Conservation (phyloP, 31 red algal species). For the Asparagopsis taxiformis region DNA sequence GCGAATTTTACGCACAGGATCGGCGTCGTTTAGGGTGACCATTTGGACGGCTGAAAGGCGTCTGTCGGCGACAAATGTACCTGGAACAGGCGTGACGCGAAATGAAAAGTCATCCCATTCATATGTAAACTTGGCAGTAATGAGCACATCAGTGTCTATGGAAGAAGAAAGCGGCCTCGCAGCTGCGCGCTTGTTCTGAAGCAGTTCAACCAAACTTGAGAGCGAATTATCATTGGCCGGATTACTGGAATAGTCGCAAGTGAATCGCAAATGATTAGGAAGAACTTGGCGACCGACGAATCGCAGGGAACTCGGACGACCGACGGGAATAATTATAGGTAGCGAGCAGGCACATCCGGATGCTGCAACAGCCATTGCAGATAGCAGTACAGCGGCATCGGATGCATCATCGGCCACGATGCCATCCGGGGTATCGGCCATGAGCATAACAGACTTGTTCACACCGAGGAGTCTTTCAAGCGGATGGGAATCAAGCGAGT, state of each 20-base stretch:
- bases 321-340: conserved; percentile 57
- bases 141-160: conserved; percentile 18
- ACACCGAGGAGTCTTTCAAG: conserved; percentile 51
- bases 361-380: conserved; percentile 49
- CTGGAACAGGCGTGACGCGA: conserved; percentile 42
- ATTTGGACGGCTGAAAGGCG: conserved; percentile 19
- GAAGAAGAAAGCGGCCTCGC: conserved; percentile 31
- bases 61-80: conserved; percentile 45
- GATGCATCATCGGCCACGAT: conserved; percentile 50
- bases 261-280: conserved; percentile 41
- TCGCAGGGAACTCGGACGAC: conserved; percentile 36
- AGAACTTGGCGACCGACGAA: conserved; percentile 42
- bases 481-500: conserved; percentile 14
- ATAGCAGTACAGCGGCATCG: conserved; percentile 53
- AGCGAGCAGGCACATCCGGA: conserved; percentile 35
- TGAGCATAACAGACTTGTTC: conserved; percentile 24
- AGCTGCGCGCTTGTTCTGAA: conserved; percentile 52
- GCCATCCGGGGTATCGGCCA: conserved; percentile 24
- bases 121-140: conserved; percentile 56
- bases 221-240: conserved; percentile 17
- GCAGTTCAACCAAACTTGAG: conserved; percentile 28
- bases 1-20: conserved; percentile 37
- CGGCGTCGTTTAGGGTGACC: conserved; percentile 12
- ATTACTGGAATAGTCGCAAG: conserved; percentile 35
- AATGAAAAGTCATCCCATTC: conserved; percentile 67